Base-by-base conservation (phyloP, 345 rosid genomes). In the Murraya paniculata region DNA sequence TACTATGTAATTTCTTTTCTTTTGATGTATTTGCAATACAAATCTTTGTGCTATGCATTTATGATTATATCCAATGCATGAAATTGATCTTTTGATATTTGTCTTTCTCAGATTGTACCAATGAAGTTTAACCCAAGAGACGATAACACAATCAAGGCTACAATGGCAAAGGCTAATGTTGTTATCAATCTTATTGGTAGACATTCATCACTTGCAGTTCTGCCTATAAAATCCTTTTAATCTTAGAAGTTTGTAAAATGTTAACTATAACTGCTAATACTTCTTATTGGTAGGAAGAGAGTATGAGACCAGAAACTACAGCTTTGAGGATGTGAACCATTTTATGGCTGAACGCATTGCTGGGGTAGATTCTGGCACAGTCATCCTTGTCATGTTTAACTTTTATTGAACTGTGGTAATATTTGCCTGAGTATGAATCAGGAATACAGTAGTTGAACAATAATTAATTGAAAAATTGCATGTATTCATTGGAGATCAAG, bases 111-210 rank as follows among this genome's bases (percentile, higher is more conserved):
- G 99, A 93, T 97, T 30, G 99, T 97, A 62, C 98, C 98, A 2
- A 93, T 97, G 99, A 78, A 94, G 71, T 97, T 84, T 64, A 85
- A 94, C 84, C 97, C 97, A 66, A 90, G 98, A 79, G 98, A 97
- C 82, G 99, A 97, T 83, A 81, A 81, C 81, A 94, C 98, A 11
- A 87, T 97, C 77, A 97, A 97, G 87, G 98, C 99, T 80, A 98
- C 90, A 66, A 92, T 97, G 98, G 98, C 99, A 41, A 97, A 97
- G 88, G 99, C 99, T 75, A 97, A 97, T 82, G 96, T 94, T 36
- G 97, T 97, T 59, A 90, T 97, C 85, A 97, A 94, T 87, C 98
- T 97, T 57, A 91, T 97, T 41, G 99, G 99, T 94, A 89, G 14
- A 30, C 55, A 28, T 39, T 53, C 56, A 69, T 82, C 55, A 77